Evolutionary conservation across 1,284 basidiomycete genomes (phyloP).

Genomic region (Moesziomyces antarcticus): DNA sequence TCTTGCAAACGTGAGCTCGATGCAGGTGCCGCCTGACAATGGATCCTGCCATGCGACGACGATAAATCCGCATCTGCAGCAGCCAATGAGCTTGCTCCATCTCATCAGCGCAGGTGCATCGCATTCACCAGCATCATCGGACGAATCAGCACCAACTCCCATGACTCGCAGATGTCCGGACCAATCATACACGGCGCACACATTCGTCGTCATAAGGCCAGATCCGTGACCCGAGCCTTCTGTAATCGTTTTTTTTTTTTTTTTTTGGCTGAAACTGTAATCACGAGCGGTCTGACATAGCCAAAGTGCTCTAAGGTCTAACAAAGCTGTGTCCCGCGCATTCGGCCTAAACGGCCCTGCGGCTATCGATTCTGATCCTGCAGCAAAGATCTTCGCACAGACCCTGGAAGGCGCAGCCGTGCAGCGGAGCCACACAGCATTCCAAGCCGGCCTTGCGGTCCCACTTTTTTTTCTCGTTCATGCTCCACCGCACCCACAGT

Average conservation of each 20-base stretch:
- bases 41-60: too few relatives aligned
- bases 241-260: too few relatives aligned
- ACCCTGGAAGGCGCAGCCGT: conserved; percentile 15
- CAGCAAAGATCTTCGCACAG: conserved; percentile 15
- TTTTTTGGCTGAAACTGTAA: too few relatives aligned
- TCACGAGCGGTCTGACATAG: too few relatives aligned
- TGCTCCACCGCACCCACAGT: too few relatives aligned
- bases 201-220: too few relatives aligned
- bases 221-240: too few relatives aligned
- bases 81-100: not conserved
- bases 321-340: not conserved
- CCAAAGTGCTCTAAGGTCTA: not conserved
- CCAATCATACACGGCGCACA: too few relatives aligned
- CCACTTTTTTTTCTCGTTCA: too few relatives aligned
- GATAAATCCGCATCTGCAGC: not conserved
- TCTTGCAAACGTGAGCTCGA: not conserved
- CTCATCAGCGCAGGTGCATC: not conserved
- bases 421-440: too few relatives aligned
- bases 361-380: not conserved
- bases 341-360: not conserved
- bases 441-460: too few relatives aligned
- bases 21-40: not conserved
- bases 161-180: not conserved
- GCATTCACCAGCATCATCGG: not conserved
- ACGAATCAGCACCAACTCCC: not conserved